Percentiles rank a stretch among this genome's conserved stretches.
Evolutionary conservation across 306 rosid genomes (phyloP).

Genomic region (Arachis stenosperma): DNA sequence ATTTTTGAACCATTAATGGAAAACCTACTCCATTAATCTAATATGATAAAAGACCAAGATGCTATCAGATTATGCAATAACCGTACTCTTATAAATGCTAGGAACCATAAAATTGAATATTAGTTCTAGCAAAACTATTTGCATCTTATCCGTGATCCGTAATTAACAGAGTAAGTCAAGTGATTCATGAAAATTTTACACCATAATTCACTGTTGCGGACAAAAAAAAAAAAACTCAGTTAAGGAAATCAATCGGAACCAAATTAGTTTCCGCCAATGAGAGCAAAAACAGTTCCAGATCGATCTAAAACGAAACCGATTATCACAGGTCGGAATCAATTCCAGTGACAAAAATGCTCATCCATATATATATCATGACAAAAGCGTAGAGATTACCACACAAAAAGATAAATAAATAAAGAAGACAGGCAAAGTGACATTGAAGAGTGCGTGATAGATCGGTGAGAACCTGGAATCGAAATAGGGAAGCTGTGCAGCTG

Average conservation of each 20-base stretch:
- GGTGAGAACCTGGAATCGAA: constrained; percentile 38
- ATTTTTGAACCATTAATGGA: constrained; percentile 25
- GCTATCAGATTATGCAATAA: background rate
- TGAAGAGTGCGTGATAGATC: constrained; percentile 26
- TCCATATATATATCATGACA: background rate
- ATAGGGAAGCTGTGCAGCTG: background rate
- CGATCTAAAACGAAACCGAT: constrained; percentile 27
- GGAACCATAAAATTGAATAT: background rate
- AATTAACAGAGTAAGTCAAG: background rate
- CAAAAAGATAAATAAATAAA: background rate
- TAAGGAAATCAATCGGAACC: constrained; percentile 27
- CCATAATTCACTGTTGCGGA: background rate
- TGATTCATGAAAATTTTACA: constrained; percentile 25
- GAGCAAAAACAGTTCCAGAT: constrained; percentile 34
- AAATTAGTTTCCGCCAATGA: constrained; percentile 25
- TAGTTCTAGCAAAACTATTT: background rate
- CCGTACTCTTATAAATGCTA: background rate
- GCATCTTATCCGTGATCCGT: constrained; percentile 11
- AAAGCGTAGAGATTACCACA: background rate
- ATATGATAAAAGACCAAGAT: no score
- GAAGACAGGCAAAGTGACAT: background rate
- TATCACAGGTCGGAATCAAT: background rate
- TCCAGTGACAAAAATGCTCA: constrained; percentile 9
- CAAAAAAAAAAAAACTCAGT: background rate
- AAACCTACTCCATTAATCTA: background rate